Conservation (phyloP, 1,284 basidiomycete species). For the Rhodotorula sp. region DNA sequence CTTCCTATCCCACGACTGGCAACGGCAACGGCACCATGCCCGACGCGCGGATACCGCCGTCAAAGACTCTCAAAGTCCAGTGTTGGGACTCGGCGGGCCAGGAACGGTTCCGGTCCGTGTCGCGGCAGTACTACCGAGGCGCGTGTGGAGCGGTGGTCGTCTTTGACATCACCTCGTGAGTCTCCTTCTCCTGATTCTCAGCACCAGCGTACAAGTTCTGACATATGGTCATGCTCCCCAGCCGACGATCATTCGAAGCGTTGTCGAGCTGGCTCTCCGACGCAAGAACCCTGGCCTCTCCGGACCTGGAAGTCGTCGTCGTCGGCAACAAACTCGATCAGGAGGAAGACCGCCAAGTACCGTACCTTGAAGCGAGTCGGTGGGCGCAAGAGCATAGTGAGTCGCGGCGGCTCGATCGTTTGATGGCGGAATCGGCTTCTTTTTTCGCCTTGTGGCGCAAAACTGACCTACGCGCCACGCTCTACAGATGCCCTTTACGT, state of each 20-base stretch:
- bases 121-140: constrained; percentile 92
- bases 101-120: constrained; percentile 95
- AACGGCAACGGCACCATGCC: constrained; percentile 26
- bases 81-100: constrained; percentile 86
- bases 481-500: constrained; percentile 81
- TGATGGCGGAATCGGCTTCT: not conserved
- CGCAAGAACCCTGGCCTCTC: constrained; percentile 79
- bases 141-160: constrained; percentile 90
- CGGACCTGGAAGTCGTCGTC: constrained; percentile 83
- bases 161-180: constrained; percentile 77
- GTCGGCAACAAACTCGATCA: constrained; percentile 95
- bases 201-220: not conserved
- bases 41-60: constrained; percentile 17
- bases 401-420: constrained; percentile 27
- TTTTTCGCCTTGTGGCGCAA: too few relatives aligned
- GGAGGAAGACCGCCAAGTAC: constrained; percentile 91
- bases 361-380: constrained; percentile 86
- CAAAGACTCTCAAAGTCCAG: constrained; percentile 54
- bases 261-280: constrained; percentile 79
- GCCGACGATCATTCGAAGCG: constrained; percentile 43
- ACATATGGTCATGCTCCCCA: not conserved
- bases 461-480: not conserved
- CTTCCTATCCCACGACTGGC: not conserved
- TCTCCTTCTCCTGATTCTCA: not conserved
- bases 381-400: constrained; percentile 93